Percentiles rank a stretch among this genome's conserved stretches.
phyloP scores from a whole-genome alignment of 202 grass and related monocot species.

The Alloteropsis angusta region DNA sequence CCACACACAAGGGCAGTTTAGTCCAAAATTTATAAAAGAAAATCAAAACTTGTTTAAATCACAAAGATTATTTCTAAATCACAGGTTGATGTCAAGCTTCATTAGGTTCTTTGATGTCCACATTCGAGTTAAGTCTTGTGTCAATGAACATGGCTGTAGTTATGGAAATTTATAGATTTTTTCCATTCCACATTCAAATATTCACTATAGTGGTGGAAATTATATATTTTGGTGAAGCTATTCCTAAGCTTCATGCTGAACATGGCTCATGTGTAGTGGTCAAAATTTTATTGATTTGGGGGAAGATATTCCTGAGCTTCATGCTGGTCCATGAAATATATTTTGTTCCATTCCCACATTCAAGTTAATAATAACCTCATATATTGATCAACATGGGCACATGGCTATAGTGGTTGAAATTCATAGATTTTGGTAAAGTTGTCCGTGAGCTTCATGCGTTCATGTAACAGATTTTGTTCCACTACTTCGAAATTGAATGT shows the following conservation, averaged over 20 bases:
- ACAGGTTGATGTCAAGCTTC: background rate
- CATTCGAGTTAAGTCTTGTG: background rate
- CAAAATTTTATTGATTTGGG: background rate
- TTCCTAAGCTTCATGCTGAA: background rate
- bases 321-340: background rate
- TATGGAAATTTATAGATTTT: background rate
- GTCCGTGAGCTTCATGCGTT: background rate
- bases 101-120: background rate
- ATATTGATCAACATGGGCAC: background rate
- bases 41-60: background rate
- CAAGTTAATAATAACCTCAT: background rate
- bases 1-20: background rate
- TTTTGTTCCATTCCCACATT: background rate
- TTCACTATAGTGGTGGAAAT: background rate
- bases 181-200: background rate
- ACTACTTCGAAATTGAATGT: background rate
- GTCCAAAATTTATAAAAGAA: background rate
- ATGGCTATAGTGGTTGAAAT: background rate
- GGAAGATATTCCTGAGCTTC: background rate
- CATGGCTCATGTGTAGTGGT: too few species aligned
- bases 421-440: background rate
- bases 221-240: background rate
- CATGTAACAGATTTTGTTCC: background rate
- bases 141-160: background rate
- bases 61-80: background rate